Evolutionary conservation across 2,329 filamentous ascomycete genomes (phyloP).

Genomic region (Colletotrichum godetiae): DNA sequence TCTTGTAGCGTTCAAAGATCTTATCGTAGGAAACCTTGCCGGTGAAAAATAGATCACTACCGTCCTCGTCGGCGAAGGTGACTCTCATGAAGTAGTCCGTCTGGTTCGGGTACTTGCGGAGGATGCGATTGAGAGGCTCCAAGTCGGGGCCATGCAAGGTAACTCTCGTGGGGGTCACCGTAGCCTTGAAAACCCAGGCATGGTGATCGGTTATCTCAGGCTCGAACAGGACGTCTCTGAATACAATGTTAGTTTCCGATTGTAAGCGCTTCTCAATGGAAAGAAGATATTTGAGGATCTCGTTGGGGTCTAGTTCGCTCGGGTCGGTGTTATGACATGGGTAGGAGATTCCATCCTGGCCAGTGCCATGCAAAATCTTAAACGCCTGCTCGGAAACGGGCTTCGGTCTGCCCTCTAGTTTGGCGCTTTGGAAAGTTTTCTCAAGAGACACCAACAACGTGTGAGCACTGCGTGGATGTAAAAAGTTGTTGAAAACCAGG

Average conservation of each 20-base stretch:
- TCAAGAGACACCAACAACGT: conserved; percentile 58
- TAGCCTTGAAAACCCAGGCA: conserved; percentile 63
- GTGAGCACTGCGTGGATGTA: conserved; percentile 64
- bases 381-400: conserved; percentile 65
- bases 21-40: conserved; percentile 54
- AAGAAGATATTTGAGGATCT: conserved; percentile 53
- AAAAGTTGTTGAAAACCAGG: conserved; percentile 71
- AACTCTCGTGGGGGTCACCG: conserved; percentile 70
- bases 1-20: conserved; percentile 71
- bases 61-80: conserved; percentile 80
- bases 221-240: conserved; percentile 36
- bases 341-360: conserved; percentile 65
- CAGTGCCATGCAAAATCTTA: conserved; percentile 59
- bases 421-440: conserved; percentile 41
- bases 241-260: conserved; percentile 9
- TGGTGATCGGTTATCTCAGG: conserved; percentile 50
- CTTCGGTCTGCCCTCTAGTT: conserved; percentile 39
- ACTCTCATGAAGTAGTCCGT: conserved; percentile 77
- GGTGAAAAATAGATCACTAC: conserved; percentile 70
- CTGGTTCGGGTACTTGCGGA: conserved; percentile 72
- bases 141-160: conserved; percentile 70
- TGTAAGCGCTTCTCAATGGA: conserved; percentile 53
- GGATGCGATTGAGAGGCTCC: conserved; percentile 76
- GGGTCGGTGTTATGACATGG: conserved; percentile 63
- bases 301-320: conserved; percentile 48